A percentile compares a stretch with the other conserved stretches of the same genome.
Evolutionary conservation across 306 rosid genomes (phyloP).

Genomic region (Hippophae gyantsensis): DNA sequence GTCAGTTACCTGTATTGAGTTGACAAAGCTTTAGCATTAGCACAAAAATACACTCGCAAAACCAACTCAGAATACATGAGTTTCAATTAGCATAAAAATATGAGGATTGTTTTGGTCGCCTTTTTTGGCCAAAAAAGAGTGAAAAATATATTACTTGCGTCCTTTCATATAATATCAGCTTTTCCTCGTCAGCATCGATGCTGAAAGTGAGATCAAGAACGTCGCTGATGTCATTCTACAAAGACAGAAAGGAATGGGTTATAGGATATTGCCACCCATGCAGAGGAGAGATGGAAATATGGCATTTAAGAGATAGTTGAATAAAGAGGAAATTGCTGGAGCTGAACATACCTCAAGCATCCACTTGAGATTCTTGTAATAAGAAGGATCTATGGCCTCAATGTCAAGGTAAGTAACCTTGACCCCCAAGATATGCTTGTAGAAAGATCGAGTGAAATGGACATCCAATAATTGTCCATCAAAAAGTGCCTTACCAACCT

Average conservation of each 20-base stretch:
- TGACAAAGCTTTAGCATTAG: conserved; percentile 9
- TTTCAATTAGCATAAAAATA: no score
- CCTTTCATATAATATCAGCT: conserved; percentile 75
- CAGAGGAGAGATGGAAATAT: conserved; percentile 1
- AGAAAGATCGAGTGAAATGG: conserved; percentile 93
- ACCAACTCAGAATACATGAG: no score
- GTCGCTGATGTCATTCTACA: conserved; percentile 81
- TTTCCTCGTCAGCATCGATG: conserved; percentile 96
- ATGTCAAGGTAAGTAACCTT: conserved; percentile 96
- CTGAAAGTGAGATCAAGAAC: conserved; percentile 86
- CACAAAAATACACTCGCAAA: no score
- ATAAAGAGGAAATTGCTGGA: not conserved
- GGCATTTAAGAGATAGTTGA: not conserved
- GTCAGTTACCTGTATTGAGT: conserved; percentile 70
- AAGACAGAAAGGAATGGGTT: conserved; percentile 3
- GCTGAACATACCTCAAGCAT: conserved; percentile 73
- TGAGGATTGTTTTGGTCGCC: no score
- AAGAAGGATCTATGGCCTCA: conserved; percentile 94
- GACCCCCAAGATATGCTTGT: conserved; percentile 81
- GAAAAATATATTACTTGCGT: conserved; percentile 51
- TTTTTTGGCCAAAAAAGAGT: not conserved
- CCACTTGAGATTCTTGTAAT: conserved; percentile 84
- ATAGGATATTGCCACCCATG: not conserved
- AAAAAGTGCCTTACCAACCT: conserved; percentile 95
- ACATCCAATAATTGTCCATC: conserved; percentile 96